Percentiles rank a stretch among this genome's conserved stretches.
phyloP scores from a whole-genome alignment of 2,329 filamentous ascomycete species.

The Pseudocercospora musae region DNA sequence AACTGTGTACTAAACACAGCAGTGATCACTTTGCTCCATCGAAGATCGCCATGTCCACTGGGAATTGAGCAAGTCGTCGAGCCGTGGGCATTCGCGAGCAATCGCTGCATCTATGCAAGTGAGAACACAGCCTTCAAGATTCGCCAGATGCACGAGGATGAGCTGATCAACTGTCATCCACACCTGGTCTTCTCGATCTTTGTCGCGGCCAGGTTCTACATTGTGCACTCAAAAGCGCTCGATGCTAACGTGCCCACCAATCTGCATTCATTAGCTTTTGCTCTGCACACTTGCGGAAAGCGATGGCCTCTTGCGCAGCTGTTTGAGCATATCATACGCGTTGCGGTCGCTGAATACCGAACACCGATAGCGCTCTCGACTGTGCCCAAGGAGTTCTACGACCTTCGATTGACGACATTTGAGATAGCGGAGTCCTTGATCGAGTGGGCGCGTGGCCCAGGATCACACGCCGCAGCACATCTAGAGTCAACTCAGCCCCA shows the following conservation, averaged over 20 bases:
- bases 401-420: constrained; percentile 29
- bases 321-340: constrained; percentile 29
- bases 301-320: constrained; percentile 27
- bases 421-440: constrained; percentile 30
- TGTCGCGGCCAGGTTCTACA: constrained; percentile 28
- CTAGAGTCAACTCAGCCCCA: not conserved
- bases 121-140: constrained; percentile 29
- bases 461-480: not conserved
- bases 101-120: constrained; percentile 30
- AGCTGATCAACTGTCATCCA: constrained; percentile 28
- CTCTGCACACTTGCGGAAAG: constrained; percentile 27
- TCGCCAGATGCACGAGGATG: constrained; percentile 22
- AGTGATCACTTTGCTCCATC: constrained; percentile 28
- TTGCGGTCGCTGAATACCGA: constrained; percentile 29
- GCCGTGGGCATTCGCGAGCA: constrained; percentile 32
- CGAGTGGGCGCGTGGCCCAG: constrained; percentile 25
- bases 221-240: constrained; percentile 31
- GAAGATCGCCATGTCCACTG: constrained; percentile 21
- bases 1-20: constrained; percentile 31
- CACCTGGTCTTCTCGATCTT: constrained; percentile 29
- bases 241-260: constrained; percentile 26
- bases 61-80: constrained; percentile 26
- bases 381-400: constrained; percentile 30
- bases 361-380: constrained; percentile 23
- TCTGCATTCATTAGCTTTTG: constrained; percentile 27